Conservation (phyloP, 2,329 filamentous ascomycete genomes). For the Cytospora leucostoma region DNA sequence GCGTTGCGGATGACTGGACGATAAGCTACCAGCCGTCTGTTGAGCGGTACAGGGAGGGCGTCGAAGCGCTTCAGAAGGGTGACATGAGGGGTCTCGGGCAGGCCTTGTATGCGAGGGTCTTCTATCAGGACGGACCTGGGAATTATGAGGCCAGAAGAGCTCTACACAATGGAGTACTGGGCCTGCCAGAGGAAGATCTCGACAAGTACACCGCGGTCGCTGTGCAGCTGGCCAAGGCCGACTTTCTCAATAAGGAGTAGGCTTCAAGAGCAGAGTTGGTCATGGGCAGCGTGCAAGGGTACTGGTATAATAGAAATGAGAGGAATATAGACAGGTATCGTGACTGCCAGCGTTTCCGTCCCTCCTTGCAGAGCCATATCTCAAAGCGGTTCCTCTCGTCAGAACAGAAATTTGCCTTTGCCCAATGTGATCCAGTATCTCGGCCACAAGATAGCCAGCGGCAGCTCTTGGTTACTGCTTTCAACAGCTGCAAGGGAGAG, state of each 20-base stretch:
- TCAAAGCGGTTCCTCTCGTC: no score
- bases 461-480: no score
- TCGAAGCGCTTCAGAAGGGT: slow-evolving; percentile 46
- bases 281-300: not conserved
- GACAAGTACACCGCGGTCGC: slow-evolving; percentile 55
- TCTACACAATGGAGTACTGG: slow-evolving; percentile 54
- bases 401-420: no score
- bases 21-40: slow-evolving; percentile 48
- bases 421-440: no score
- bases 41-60: slow-evolving; percentile 50
- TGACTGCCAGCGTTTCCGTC: no score
- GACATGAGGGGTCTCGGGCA: slow-evolving; percentile 47
- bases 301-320: not conserved
- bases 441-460: no score
- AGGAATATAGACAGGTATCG: no score
- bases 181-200: slow-evolving; percentile 56
- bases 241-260: not conserved
- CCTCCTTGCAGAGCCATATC: no score
- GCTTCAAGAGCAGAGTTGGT: not conserved
- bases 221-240: slow-evolving; percentile 44
- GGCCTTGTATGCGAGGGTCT: slow-evolving; percentile 57
- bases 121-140: slow-evolving; percentile 45
- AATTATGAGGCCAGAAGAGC: slow-evolving; percentile 45
- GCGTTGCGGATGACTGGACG: slow-evolving; percentile 58
- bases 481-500: no score